A percentile compares a stretch with the other conserved stretches of the same genome.
These are phyloP conservation scores for Suillus occidentalis DNA, from an alignment of 768 basidiomycete genomes.

Conservation along the genomic window DNA sequence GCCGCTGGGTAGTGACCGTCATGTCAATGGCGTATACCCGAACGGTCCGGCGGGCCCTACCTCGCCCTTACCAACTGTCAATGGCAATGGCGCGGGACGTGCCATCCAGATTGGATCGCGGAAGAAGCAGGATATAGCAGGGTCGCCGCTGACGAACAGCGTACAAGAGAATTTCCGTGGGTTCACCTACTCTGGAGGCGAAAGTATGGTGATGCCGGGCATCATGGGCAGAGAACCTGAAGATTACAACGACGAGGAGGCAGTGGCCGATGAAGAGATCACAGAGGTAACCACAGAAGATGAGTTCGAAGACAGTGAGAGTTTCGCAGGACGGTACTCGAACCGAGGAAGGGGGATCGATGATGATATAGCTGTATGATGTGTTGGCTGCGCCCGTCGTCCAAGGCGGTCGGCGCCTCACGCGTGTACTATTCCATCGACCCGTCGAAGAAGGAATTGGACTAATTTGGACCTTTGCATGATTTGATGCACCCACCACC, in stretches of 20 bases:
- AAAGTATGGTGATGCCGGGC: constrained; percentile 54
- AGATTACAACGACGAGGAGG: constrained; percentile 37
- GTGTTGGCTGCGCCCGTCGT: not conserved
- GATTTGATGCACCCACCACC: constrained; percentile 4
- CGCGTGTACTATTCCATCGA: constrained; percentile 3
- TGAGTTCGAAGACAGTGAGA: constrained; percentile 66
- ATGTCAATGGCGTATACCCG: constrained; percentile 12
- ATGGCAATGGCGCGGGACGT: constrained; percentile 21
- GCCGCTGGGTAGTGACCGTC: constrained; percentile 65
- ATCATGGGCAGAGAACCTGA: constrained; percentile 33
- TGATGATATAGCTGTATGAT: constrained; percentile 35
- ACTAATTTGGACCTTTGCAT: constrained; percentile 24
- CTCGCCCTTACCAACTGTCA: constrained; percentile 13
- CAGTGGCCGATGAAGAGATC: constrained; percentile 51
- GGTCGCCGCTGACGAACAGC: constrained; percentile 80
- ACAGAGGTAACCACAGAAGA: constrained; percentile 65
- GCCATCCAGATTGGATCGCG: constrained; percentile 54
- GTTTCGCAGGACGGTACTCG: constrained; percentile 71
- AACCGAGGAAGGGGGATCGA: constrained; percentile 47
- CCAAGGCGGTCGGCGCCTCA: not conserved
- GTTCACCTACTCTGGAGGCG: constrained; percentile 84
- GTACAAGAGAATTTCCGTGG: constrained; percentile 97
- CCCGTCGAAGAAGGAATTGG: constrained; percentile 9
- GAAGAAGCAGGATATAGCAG: constrained; percentile 44
- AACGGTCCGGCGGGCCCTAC: constrained; percentile 11